phyloP scores from a whole-genome alignment of 768 basidiomycete genomes.

The Galerina sulciceps region DNA sequence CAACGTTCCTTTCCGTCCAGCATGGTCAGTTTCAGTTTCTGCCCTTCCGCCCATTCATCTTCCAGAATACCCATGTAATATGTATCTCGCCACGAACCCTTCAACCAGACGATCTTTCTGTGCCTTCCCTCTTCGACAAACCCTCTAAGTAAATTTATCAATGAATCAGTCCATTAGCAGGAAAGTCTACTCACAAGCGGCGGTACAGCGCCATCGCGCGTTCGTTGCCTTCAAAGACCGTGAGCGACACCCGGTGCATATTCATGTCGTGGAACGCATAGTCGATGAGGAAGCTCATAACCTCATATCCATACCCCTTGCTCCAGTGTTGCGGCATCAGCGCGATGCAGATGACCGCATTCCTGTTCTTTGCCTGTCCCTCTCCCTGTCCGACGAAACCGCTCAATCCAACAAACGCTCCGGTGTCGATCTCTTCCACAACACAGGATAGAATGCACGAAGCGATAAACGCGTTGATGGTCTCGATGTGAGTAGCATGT shows the following conservation, averaged over 20 bases:
- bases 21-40: not conserved
- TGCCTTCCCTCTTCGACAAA: constrained; percentile 30
- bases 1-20: not conserved
- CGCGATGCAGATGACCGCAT: constrained; percentile 18
- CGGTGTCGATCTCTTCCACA: constrained; percentile 10
- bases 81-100: constrained; percentile 30
- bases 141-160: constrained; percentile 17
- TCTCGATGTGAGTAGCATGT: constrained; percentile 15
- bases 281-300: constrained; percentile 6
- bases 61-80: constrained; percentile 29
- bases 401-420: constrained; percentile 15
- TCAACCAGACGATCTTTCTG: constrained; percentile 27
- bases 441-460: constrained; percentile 17
- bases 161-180: not conserved
- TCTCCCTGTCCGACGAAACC: constrained; percentile 11
- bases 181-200: constrained; percentile 15
- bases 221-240: constrained; percentile 8
- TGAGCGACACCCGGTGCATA: constrained; percentile 9
- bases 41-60: constrained; percentile 26
- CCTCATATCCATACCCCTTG: constrained; percentile 5
- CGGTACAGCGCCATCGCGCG: constrained; percentile 5
- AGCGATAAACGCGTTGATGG: constrained; percentile 10
- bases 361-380: constrained; percentile 13
- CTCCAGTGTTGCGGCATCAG: constrained; percentile 10
- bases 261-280: constrained; percentile 5